Evolutionary conservation across 2,329 filamentous ascomycete species (phyloP), one percentile per base, ranked within the genome.

Genomic region (Apiospora sp.): DNA sequence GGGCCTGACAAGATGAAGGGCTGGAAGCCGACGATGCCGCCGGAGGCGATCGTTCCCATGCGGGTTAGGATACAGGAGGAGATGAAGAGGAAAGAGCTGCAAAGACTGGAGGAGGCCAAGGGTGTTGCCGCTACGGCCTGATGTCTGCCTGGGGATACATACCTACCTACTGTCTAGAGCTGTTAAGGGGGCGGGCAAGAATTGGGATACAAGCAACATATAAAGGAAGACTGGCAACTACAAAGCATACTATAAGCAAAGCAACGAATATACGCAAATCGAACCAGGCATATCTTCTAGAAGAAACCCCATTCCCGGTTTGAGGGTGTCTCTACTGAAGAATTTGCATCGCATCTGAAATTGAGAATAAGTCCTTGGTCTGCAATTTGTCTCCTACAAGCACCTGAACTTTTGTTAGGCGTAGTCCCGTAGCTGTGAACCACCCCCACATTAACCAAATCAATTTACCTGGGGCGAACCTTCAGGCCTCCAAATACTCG

Each of bases 31-130:
- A 83, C 84, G 14, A 83, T 75, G 12, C 81, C 85, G 41, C 83
- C 89, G 73, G 87, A 90, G 79, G 69, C 71, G 2, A 80, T 91
- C 19, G 81, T 90, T 2, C 89, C 87, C 0, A 84, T 86, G 75
- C 81, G 87, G 44, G 75, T 89, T 22, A 81, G 82, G 70, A 80
- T 85, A 8, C 85, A 88, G 79, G 82, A 85, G 77, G 81, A 80
- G 77, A 87, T 89, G 87, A 88, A 84, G 82, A 78, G 77, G 74
- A 83, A 85, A 74, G 87, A 89, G 77, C 75, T 86, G 72, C 83
- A 84, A 79, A 83, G 88, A 75, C 73, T 89, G 71, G 79, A 79
- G 69, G 79, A 79, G 68, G 75, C 70, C 41, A 74, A 73, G 37
- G 27, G 41, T 6, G 71, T 74, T 64, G 71, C 72, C 71, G 73